A percentile compares a stretch with the other conserved stretches of the same genome.
Evolutionary conservation across 2,329 filamentous ascomycete species (phyloP).

Genomic region (Nigrograna mackinnonii): DNA sequence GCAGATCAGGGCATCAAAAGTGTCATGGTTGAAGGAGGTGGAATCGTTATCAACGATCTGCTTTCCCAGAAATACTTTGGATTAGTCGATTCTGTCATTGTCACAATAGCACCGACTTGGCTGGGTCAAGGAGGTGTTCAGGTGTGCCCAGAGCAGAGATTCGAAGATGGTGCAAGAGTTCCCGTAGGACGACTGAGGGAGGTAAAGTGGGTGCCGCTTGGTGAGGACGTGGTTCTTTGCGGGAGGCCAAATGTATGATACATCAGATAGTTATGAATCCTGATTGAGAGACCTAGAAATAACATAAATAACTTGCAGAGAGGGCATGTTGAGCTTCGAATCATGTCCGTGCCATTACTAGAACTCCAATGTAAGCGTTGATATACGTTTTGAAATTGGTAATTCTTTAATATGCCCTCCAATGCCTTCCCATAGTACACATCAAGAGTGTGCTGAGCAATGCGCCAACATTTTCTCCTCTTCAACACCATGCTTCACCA

Average conservation of each 20-base stretch:
- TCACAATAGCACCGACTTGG: slow-evolving; percentile 89
- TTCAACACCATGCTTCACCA: slow-evolving; percentile 4
- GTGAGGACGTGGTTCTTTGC: slow-evolving; percentile 82
- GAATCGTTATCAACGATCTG: slow-evolving; percentile 77
- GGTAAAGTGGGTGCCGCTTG: slow-evolving; percentile 76
- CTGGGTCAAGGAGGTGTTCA: slow-evolving; percentile 82
- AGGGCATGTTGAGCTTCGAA: too few species aligned
- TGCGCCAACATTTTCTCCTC: too few species aligned
- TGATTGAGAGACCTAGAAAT: too few species aligned
- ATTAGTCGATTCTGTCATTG: slow-evolving; percentile 77
- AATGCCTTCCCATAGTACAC: too few species aligned
- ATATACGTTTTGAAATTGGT: too few species aligned
- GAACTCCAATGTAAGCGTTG: too few species aligned
- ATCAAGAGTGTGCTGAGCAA: too few species aligned
- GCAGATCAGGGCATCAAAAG: slow-evolving; percentile 66
- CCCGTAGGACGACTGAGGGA: slow-evolving; percentile 68
- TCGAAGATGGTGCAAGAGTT: slow-evolving; percentile 50
- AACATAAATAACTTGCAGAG: too few species aligned
- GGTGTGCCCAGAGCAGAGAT: slow-evolving; percentile 69
- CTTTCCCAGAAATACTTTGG: slow-evolving; percentile 63
- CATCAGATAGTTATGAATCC: too few species aligned
- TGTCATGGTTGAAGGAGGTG: slow-evolving; percentile 92
- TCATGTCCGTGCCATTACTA: slow-evolving; percentile 1
- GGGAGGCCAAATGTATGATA: slow-evolving; percentile 58
- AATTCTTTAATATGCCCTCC: too few species aligned